Evolutionary conservation across 139 green algal species (phyloP), one percentile per base, ranked within the genome.

Genomic region (Chlamydomonas asymmetrica): DNA sequence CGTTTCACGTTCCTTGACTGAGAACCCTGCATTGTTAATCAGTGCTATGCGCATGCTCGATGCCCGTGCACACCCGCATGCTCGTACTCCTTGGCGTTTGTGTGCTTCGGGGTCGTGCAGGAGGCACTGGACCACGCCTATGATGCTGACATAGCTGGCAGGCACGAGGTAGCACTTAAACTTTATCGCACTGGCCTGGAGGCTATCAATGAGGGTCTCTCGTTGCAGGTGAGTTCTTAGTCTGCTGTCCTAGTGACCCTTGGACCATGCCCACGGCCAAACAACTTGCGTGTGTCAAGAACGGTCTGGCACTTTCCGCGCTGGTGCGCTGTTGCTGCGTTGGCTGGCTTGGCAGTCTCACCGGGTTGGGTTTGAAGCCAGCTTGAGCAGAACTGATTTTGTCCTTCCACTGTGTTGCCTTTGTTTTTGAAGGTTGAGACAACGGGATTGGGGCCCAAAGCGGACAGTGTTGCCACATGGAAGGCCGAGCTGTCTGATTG

Each of bases 41-140:
- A 27, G 5, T 20, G 40, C 54, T 7, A 4, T 31, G 18, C 38
- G 6, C 20, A 18, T 37, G 38, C 54, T 5, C n/a, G 22, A 23
- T n/a, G 43, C 16, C 23, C 34, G 5, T 37, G 5, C 38, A 38
- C 39, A 45, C 6, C n/a, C 5, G 7, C 60, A 59, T n/a, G n/a
- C 40, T 4, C 34, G 5, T 38, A 74, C 10, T 59, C 6, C 49
- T 50, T 31, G 50, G 23, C 18, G 31, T 49, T 41, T 20, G 22
- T 61, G 1, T 27, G 60, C 2, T 27, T 1, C n/a, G 37, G 29
- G 4, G 31, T n/a, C 35, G 9, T 38, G 45, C 83, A 94, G 88
- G 88, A 94, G 5, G 88, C 88, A 0, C 23, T 91, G 13, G 81
- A 89, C 48, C 73, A 80, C 8, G 91, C 87, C 0, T 81, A 84